Percentiles rank a stretch among this genome's conserved stretches.
phyloP scores from a whole-genome alignment of 2,329 filamentous ascomycete species.

The Neocucurbitaria cava region DNA sequence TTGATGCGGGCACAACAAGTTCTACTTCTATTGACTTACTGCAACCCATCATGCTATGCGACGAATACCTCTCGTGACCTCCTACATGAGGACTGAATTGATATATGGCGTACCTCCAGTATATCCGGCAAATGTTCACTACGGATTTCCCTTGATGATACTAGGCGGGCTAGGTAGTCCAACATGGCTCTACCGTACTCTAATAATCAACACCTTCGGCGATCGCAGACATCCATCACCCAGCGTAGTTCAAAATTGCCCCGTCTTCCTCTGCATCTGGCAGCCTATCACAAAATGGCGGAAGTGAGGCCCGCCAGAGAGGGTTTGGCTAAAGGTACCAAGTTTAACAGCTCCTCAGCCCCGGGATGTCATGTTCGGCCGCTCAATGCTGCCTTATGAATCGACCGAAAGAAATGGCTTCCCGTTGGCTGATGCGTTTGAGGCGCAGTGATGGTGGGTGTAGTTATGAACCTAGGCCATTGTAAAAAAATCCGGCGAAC shows the following conservation, averaged over 20 bases:
- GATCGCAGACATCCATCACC: neutral
- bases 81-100: too few relatives aligned
- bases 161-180: too few relatives aligned
- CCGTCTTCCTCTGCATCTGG: slow-evolving; percentile 3
- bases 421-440: neutral
- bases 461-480: neutral
- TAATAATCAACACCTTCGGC: neutral
- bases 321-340: slow-evolving; percentile 1
- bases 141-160: too few relatives aligned
- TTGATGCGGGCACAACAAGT: too few relatives aligned
- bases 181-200: neutral
- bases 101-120: too few relatives aligned
- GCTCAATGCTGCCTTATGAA: neutral
- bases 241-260: neutral
- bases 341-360: slow-evolving; percentile 3
- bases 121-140: too few relatives aligned
- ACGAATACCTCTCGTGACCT: too few relatives aligned
- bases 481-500: neutral
- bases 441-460: neutral
- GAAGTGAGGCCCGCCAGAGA: neutral
- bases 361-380: neutral
- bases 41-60: too few relatives aligned
- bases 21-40: too few relatives aligned
- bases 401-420: neutral
- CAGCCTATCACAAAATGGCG: slow-evolving; percentile 1